Evolutionary conservation across 208 protist species (phyloP), one percentile per base, ranked within the genome.

Genomic region (Spongospora subterranea): DNA sequence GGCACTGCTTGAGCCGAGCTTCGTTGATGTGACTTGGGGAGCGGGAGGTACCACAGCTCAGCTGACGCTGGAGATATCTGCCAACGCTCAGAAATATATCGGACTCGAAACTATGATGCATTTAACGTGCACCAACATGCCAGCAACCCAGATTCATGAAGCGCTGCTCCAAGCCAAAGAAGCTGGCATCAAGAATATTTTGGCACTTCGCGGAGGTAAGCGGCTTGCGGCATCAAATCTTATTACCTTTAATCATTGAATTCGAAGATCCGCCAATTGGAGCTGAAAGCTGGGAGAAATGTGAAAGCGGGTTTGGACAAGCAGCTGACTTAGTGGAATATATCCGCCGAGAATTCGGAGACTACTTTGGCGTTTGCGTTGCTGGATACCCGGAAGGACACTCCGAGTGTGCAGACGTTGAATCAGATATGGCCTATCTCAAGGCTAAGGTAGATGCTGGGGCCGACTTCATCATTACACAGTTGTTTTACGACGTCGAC

Each of bases 11-110:
- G 92, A 94, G 53, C 97, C 97, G 38, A 82, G 97, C 24, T 99
- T 98, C 91, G 93, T 98, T 24, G 98, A 98, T 93, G 94, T 99
- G 39, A 99, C 98, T 38, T 99, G 97, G 97, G 97, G 97, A 39
- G 97, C 96, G 40, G 97, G 97, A 88, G 97, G 97, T 88, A 93
- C 89, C 88, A 98, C 97, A 20, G 91, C 93, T 0, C 95, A 96
- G 24, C 94, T 95, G 6, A 96, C 96, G 0, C 93, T 97, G 17
- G 96, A 97, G 88, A 95, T 98, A 50, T 92, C 60, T 94, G 92
- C 65, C 41, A 95, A 54, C 94, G 91, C 94, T 93, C 97, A 94
- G 93, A 96, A 95, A 92, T 92, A 94, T 39, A 91, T 96, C 71
- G 96, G 94, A 40, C 91, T 97, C 41, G 91, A 97, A 40, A 94